Conservation (phyloP, 2,329 filamentous ascomycete genomes). For the Esteya vermicola region DNA sequence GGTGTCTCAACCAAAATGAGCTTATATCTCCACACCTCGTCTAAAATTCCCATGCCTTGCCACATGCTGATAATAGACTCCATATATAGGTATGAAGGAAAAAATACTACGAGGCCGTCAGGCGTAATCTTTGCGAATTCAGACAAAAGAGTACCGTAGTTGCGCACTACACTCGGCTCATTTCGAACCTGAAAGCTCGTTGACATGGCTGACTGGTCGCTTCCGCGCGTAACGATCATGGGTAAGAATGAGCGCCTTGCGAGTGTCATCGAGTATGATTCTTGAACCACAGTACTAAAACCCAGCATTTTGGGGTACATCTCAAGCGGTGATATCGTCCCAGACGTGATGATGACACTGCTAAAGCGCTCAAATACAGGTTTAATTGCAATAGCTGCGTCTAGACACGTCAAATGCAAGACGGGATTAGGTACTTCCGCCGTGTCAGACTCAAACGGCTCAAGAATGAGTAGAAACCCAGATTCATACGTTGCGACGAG, state of each 20-base stretch:
- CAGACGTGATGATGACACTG: constrained; percentile 96
- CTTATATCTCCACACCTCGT: constrained; percentile 98
- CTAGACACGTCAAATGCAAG: constrained; percentile 92
- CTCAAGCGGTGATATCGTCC: constrained; percentile 89
- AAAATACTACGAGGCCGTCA: constrained; percentile 97
- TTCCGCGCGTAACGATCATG: constrained; percentile 92
- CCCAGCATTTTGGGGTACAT: constrained; percentile 99
- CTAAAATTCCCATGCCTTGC: constrained; percentile 96
- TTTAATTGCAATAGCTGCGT: constrained; percentile 95
- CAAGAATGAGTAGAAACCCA: constrained; percentile 89
- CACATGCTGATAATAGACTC: constrained; percentile 98
- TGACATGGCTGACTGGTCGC: constrained; percentile 84
- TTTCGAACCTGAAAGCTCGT: constrained; percentile 92
- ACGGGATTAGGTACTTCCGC: constrained; percentile 59
- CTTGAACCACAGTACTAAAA: constrained; percentile 82
- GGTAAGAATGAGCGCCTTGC: constrained; percentile 90
- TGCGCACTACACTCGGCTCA: constrained; percentile 90
- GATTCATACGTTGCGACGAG: constrained; percentile 94
- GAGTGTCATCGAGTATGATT: constrained; percentile 95
- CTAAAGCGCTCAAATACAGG: constrained; percentile 95
- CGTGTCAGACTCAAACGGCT: constrained; percentile 90
- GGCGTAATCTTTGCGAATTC: constrained; percentile 95
- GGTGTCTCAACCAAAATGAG: constrained; percentile 95
- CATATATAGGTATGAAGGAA: constrained; percentile 98
- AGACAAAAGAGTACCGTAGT: constrained; percentile 84